Base-by-base conservation (phyloP, 495 filamentous ascomycete genomes). In the Trichocladium antarcticum region DNA sequence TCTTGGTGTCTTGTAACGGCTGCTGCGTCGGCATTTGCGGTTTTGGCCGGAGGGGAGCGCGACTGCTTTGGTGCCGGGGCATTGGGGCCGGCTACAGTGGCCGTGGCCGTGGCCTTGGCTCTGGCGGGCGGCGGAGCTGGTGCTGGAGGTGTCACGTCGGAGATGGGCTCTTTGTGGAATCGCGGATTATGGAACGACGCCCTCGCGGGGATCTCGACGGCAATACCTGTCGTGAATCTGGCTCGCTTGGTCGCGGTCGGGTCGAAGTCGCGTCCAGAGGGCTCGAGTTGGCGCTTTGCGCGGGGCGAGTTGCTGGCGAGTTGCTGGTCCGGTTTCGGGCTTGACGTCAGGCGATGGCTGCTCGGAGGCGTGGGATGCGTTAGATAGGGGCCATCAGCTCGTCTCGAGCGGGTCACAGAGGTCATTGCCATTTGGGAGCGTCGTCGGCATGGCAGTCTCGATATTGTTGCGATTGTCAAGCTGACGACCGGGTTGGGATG, bases 1-100 rank as follows among this genome's bases (percentile, higher is more conserved):
- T 64, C 64, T 45, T 69, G 63, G 47, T 74, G 67, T 56, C 65
- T 67, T 58, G 70, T 72, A 7, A 62, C 0, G 51, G 43, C 14
- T 48, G 45, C 35, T 59, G 45, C 41, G 5, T 55, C 49, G 53
- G 61, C 50, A 45, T 51, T 59, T 42, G 46, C 34, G 32, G 46
- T 42, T 60, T 12, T 24, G 22, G 54, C 37, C 42, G 54, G 45
- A 37, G 55, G 37, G 35, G 52, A 42, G 49, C 39, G 56, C 37
- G 44, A 52, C 14, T 28, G 47, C 19, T 38, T 42, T 14, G 47
- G 53, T n/a, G 51, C 54, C 46, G 51, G 27, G 48, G 60, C 51
- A 54, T 56, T 65, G 36, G 64, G 61, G 45, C 45, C 40, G 36
- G 66, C 52, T 42, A 42, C 24, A 44, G 57, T 49, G 54, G 67